phyloP scores from a whole-genome alignment of 2,329 filamentous ascomycete genomes.

The Ophiocordyceps robertsii region DNA sequence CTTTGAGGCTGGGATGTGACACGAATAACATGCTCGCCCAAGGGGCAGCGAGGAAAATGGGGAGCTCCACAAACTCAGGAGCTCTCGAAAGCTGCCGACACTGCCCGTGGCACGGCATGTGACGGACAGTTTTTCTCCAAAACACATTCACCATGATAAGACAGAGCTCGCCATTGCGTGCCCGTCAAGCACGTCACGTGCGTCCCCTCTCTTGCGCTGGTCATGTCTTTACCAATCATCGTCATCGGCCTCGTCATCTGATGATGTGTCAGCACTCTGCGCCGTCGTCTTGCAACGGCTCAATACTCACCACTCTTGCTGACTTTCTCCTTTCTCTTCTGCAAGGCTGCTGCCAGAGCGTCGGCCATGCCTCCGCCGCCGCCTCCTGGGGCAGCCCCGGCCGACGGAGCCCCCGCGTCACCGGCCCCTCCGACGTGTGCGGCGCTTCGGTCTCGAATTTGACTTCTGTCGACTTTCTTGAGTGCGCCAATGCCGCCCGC shows the following conservation, averaged over 20 bases:
- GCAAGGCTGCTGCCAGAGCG: slow-evolving; percentile 64
- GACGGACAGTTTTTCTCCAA: too few species aligned
- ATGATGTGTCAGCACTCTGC: slow-evolving; percentile 3
- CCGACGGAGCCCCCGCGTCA: slow-evolving; percentile 28
- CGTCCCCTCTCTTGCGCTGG: too few species aligned
- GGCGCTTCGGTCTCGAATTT: slow-evolving; percentile 60
- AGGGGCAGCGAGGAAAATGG: too few species aligned
- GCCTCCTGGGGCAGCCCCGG: slow-evolving; percentile 36
- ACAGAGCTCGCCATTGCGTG: too few species aligned
- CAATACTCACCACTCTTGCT: slow-evolving; percentile 74
- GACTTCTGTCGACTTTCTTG: slow-evolving; percentile 59
- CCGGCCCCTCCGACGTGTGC: slow-evolving; percentile 42
- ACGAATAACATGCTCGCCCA: too few species aligned
- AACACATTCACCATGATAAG: too few species aligned
- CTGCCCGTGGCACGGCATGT: too few species aligned
- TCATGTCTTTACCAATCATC: slow-evolving; percentile 47
- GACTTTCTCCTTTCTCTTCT: slow-evolving; percentile 85
- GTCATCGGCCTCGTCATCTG: slow-evolving; percentile 66
- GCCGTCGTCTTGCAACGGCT: not conserved
- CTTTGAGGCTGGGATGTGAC: too few species aligned
- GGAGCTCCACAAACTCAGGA: too few species aligned
- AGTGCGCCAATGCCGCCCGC: slow-evolving; percentile 53
- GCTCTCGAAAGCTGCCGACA: too few species aligned
- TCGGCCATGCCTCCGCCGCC: slow-evolving; percentile 61
- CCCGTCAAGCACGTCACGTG: too few species aligned